Base-by-base conservation (phyloP, 2,329 filamentous ascomycete genomes). In the Ceratocystis diversiconidia region DNA sequence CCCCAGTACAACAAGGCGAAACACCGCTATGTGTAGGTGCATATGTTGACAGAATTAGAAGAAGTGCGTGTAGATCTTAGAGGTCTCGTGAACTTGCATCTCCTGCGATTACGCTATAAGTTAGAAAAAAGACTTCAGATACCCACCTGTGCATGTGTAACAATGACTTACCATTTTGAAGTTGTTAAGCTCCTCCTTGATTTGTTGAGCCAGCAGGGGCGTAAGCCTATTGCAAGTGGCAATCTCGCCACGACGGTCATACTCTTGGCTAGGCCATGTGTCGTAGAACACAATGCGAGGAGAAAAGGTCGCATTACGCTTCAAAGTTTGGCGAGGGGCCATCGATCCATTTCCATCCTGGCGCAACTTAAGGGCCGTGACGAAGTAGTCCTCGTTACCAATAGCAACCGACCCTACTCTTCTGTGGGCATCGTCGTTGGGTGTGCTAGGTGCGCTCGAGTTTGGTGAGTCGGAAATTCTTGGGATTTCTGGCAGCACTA, bases 61-160 rank as follows among this genome's bases (percentile, higher is more conserved):
- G 83, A 99, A 99, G 82, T 99, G 94, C 72, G 94, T 99, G 81
- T 99, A 96, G 73, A 96, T 92, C 80, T 97, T 99, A 70, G 94
- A 97, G 75, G 88, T 90, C 78, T 97, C 94, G 76, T 99, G 94
- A 72, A 99, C 94, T 80, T 97, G 94, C 94, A 99, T 99, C 79
- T 99, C 94, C 94, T 97, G 69, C 48, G 64, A 48, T 28, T 32
- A 32, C 3, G 32, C 5, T 5, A 12, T 30, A 10, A 36, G 36
- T 61, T 55, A 48, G n/a, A 17, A 55, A 10, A 15, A 43, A 2
- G 43, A 22, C 8, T 22, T 50, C 7, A n/a, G 36, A 41, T 15
- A 41, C 3, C 30, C 46, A 50, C 1, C 48, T 2, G 4, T 63
- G n/a, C 43, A 43, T 41, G 46, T 7, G 44, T 28, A 25, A 61